Conservation (phyloP, 2,329 filamentous ascomycete species). For the Fonsecaea pedrosoi region DNA sequence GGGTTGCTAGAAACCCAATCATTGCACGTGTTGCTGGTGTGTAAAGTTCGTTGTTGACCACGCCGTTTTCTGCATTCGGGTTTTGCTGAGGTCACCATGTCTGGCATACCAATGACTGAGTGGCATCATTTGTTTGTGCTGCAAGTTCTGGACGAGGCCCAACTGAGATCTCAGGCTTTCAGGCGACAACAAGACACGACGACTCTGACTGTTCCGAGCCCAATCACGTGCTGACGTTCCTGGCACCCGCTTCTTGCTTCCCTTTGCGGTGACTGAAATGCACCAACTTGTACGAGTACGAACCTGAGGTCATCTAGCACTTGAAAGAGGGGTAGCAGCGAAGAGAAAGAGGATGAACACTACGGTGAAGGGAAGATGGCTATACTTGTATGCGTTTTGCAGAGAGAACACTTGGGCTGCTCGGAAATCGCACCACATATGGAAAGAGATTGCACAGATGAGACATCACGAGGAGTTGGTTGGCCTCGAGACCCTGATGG, state of each 20-base stretch:
- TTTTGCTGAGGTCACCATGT: background rate
- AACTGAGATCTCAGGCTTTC: background rate
- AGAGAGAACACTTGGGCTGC: background rate
- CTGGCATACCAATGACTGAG: background rate
- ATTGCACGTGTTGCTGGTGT: background rate
- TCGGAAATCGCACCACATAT: constrained; percentile 4
- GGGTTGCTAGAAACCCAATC: background rate
- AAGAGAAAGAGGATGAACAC: background rate
- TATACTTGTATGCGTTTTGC: background rate
- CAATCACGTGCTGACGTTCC: background rate
- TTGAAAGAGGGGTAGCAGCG: background rate
- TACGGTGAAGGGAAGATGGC: background rate
- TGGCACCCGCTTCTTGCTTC: background rate
- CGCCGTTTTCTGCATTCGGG: background rate
- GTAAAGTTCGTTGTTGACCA: background rate
- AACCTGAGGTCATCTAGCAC: background rate
- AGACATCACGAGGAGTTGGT: background rate
- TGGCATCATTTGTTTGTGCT: background rate
- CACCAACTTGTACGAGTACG: background rate
- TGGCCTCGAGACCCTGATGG: background rate
- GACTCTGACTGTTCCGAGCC: background rate
- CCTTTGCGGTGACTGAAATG: background rate
- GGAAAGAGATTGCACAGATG: background rate
- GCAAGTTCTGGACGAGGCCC: background rate
- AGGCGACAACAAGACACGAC: background rate